Base-by-base conservation (phyloP, 495 filamentous ascomycete species). In the Hypomontagnella submonticulosa region DNA sequence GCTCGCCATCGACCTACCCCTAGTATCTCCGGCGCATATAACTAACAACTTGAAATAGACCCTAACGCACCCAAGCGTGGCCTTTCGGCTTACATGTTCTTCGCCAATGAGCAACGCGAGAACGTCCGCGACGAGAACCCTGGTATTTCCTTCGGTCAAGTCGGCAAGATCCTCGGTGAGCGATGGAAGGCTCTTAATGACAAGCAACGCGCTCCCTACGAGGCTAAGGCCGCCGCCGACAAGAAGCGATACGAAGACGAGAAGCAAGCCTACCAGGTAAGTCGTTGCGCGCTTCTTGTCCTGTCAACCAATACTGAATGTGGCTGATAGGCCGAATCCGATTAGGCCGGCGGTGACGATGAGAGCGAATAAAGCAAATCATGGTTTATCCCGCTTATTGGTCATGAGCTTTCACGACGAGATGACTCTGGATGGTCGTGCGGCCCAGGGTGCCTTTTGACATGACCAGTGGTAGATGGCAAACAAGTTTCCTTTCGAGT, bases 21-120 rank as follows among this genome's bases (percentile, higher is more conserved):
- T 11, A 10, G 20, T n/a, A 33, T 5, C 10, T 34, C 4, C 20
- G 3, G 16, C 23, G 19, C 37, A 23, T 23, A 30, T 33, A 0
- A 44, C 54, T 67, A 56, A 66, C 44, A 12, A 57, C 13, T 63
- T 70, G 33, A 70, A 64, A 1, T 66, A 98, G 95, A 99, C 78
- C 95, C 95, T 80, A 97, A 98, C 77, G 93, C 93, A 46, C 95
- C 95, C 75, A 99, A 98, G 91, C 91, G 95, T 80, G 96, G 93
- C 81, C 91, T 99, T 47, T 99, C 95, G 16, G 95, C 96, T 50
- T 99, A 99, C 87, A 99, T 99, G 95, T 99, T 98, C 88, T 99
- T 99, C 76, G 95, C 95, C 85, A 98, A 98, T 72, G 96, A 98
- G 77, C 90, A 97, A 79, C 93, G 95, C 69, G 95, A 98, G 70